Base-by-base conservation (phyloP, 2,329 filamentous ascomycete genomes). In the Verticillium nonalfalfae region DNA sequence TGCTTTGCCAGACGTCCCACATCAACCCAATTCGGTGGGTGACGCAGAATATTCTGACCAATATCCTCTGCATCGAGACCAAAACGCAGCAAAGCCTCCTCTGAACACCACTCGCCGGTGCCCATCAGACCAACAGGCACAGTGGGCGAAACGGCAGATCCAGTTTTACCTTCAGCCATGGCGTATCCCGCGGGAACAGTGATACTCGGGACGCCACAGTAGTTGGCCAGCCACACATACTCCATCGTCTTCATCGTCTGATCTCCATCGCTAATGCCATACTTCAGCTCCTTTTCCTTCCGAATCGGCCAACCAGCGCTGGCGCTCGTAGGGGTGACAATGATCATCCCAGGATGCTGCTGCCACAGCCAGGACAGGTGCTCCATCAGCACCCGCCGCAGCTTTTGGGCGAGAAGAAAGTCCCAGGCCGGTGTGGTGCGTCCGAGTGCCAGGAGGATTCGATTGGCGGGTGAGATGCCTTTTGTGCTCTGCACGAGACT, bases 301-400 rank as follows among this genome's bases (percentile, higher is more conserved):
- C 72, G 70, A 52, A 82, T 78, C 2, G 74, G 78, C 70, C 78
- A 78, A 5, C 80, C 80, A 0, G 77, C 75, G 57, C 78, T 81
- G 15, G 71, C 71, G 1, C 85, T 88, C 0, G 89, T 90, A 0
- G 90, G 90, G 0, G 88, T 89, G 4, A 91, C 75, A 59, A 93
- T 87, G 21, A 93, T 72, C 69, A 93, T 81, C 5, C 87, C 89
- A 0, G 89, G 89, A 64, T 93, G 76, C 57, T 78, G 71, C 61
- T 79, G 72, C 80, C 86, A 93, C 2, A 93, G 78, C 68, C 84
- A 76, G 0, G 89, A 80, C 3, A 93, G 83, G 69, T 93, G 90
- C 59, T 84, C 79, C 85, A 92, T 90, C 36, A 92, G 76, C 33
- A 90, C 74, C 34, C 82, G 80, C 9, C 90, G 85, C 5, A 93